These are phyloP conservation scores for Euphorbia peplus DNA, from an alignment of 345 rosid genomes.

Conservation along the genomic window DNA sequence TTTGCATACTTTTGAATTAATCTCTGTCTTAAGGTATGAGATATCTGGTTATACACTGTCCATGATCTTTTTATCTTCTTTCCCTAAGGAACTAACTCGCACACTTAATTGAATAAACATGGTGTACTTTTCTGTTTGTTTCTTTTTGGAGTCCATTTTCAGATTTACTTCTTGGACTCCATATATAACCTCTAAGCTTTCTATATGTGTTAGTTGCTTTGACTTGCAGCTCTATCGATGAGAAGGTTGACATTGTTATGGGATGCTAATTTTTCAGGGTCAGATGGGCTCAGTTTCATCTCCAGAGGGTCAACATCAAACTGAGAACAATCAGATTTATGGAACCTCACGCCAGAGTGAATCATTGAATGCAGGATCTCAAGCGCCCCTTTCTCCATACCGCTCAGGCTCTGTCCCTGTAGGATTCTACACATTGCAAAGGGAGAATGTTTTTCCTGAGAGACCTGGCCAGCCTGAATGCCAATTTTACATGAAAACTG, in stretches of 20 bases:
- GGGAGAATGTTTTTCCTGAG: conserved; percentile 90
- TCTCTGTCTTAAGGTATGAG: background rate
- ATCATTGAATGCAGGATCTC: conserved; percentile 50
- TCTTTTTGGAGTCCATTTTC: background rate
- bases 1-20: conserved; percentile 6
- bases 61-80: background rate
- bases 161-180: background rate
- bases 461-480: conserved; percentile 97
- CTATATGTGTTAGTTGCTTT: background rate
- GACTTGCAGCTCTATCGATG: conserved; percentile 1
- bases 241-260: conserved; percentile 17
- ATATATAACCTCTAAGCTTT: background rate
- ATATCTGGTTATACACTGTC: background rate
- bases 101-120: too few species aligned
- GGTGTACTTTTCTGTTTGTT: too few species aligned
- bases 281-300: conserved; percentile 84
- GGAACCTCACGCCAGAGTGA: conserved; percentile 64
- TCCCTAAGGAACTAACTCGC: too few species aligned
- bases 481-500: conserved; percentile 97
- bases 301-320: conserved; percentile 64
- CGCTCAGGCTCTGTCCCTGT: conserved; percentile 64
- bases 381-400: conserved; percentile 52
- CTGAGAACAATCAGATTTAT: conserved; percentile 52
- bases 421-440: conserved; percentile 72
- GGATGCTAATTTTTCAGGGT: conserved; percentile 47